phyloP scores from a whole-genome alignment of 2,329 filamentous ascomycete genomes.

The Paraphaeosphaeria minitans region DNA sequence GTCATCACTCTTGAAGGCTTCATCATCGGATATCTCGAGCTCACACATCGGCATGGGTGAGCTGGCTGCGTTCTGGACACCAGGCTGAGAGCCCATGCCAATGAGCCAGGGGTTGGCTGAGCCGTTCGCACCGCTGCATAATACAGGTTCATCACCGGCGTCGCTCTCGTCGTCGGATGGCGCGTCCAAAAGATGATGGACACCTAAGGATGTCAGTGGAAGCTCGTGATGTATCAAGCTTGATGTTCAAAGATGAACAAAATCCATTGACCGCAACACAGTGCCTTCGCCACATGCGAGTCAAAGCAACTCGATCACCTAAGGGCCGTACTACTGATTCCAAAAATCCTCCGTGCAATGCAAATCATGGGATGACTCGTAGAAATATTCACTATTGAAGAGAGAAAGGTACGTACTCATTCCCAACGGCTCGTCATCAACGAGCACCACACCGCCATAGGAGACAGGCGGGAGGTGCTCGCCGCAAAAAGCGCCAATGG shows the following conservation, averaged over 20 bases:
- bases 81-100: constrained; percentile 44
- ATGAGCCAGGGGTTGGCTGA: constrained; percentile 42
- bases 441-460: constrained; percentile 83
- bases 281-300: no score
- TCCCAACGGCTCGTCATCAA: constrained; percentile 84
- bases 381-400: not conserved
- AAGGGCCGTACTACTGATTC: no score
- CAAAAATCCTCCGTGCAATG: not conserved
- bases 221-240: not conserved
- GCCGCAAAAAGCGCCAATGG: constrained; percentile 87
- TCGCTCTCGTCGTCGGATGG: constrained; percentile 60
- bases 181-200: constrained; percentile 90
- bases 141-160: constrained; percentile 41
- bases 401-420: constrained; percentile 65
- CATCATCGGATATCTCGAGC: constrained; percentile 61
- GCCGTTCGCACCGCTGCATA: constrained; percentile 51
- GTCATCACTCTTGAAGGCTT: constrained; percentile 52
- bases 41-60: constrained; percentile 40
- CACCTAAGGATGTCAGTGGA: constrained; percentile 41
- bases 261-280: no score
- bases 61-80: constrained; percentile 37
- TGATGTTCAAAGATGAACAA: not conserved
- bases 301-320: no score
- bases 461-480: constrained; percentile 89
- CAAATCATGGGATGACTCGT: not conserved